These are phyloP conservation scores for Apiotrichum porosum DNA, from an alignment of 1,284 basidiomycete genomes.

Conservation along the genomic window DNA sequence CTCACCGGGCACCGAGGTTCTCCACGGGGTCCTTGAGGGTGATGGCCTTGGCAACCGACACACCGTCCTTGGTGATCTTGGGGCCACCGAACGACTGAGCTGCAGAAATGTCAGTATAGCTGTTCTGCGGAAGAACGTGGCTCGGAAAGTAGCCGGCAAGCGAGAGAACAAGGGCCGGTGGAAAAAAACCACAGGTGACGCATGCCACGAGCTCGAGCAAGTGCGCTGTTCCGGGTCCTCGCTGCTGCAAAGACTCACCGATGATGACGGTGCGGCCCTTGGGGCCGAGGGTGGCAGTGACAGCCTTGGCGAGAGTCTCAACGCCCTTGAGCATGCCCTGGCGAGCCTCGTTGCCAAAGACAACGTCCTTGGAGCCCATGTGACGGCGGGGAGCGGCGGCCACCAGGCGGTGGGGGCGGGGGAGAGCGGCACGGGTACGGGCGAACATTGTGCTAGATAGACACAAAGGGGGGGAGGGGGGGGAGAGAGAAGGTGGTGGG, in stretches of 20 bases:
- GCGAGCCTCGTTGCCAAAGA: conserved; percentile 93
- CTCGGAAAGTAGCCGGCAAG: neutral
- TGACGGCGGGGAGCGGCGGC: conserved; percentile 52
- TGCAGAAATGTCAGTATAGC: conserved; percentile 8
- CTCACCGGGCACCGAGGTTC: conserved; percentile 93
- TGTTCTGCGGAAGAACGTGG: neutral
- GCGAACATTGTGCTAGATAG: conserved; percentile 24
- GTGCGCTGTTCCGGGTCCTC: neutral
- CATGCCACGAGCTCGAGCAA: neutral
- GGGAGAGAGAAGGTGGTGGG: conserved; percentile 2
- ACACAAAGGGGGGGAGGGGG: conserved; percentile 1
- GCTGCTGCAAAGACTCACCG: conserved; percentile 55
- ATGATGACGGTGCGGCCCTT: conserved; percentile 99
- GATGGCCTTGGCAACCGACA: conserved; percentile 94
- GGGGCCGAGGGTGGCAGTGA: conserved; percentile 90
- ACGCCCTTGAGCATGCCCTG: conserved; percentile 93
- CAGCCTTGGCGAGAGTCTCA: conserved; percentile 91
- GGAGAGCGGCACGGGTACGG: conserved; percentile 43
- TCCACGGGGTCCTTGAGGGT: conserved; percentile 96
- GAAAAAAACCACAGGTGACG: neutral
- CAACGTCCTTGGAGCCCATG: conserved; percentile 86
- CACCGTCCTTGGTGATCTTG: conserved; percentile 99
- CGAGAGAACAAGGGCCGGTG: neutral
- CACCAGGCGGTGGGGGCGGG: conserved; percentile 51
- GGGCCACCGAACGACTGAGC: conserved; percentile 89